Conservation (phyloP, 495 filamentous ascomycete species). For the Rostrohypoxylon terebratum region DNA sequence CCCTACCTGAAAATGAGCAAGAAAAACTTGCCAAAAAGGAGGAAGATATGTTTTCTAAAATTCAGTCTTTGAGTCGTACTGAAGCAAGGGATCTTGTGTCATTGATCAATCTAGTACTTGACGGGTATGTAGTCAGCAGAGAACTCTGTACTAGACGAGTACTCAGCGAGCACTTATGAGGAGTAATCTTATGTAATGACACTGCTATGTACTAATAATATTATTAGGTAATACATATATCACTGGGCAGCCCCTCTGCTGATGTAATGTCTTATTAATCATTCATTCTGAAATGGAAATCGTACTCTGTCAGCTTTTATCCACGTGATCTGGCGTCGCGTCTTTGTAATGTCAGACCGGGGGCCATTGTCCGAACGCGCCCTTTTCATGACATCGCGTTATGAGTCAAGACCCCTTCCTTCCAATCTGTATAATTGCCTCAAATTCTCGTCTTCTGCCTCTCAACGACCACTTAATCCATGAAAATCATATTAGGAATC, state of each 20-base stretch:
- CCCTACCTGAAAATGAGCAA: neutral
- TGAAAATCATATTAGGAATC: neutral
- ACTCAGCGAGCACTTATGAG: no score
- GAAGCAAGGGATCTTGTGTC: neutral
- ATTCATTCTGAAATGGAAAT: neutral
- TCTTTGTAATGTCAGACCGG: constrained; percentile 21
- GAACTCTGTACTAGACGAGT: no score
- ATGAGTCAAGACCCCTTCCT: constrained; percentile 26
- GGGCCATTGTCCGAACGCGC: constrained; percentile 22
- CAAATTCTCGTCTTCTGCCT: neutral
- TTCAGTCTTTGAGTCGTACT: neutral
- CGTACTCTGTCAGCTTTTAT: no score
- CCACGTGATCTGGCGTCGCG: constrained; percentile 37
- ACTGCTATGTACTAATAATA: no score
- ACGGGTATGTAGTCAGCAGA: no score
- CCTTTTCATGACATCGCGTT: constrained; percentile 43
- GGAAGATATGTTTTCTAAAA: neutral
- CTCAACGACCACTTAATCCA: neutral
- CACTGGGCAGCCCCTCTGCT: no score
- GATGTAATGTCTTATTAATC: neutral
- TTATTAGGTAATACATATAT: neutral
- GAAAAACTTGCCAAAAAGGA: neutral
- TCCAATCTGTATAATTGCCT: neutral
- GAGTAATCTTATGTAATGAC: no score
- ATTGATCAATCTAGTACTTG: no score